phyloP scores from a whole-genome alignment of 2,329 filamentous ascomycete species.

The Diaporthe sp. region DNA sequence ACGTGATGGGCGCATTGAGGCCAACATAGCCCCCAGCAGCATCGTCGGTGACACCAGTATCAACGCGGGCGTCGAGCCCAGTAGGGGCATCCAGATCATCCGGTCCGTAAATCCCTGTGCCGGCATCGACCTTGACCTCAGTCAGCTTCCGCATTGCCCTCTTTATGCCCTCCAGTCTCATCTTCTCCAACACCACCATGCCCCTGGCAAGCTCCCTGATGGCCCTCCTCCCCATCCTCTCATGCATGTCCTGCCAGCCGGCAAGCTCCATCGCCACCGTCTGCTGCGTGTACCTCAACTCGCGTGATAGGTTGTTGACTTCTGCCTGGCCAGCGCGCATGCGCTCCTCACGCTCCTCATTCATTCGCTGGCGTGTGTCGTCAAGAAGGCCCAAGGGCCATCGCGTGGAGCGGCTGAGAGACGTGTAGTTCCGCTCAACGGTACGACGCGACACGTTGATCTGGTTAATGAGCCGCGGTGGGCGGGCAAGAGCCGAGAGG shows the following conservation, averaged over 20 bases:
- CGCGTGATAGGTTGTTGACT: conserved; percentile 78
- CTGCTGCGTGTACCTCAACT: conserved; percentile 92
- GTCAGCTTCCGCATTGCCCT: conserved; percentile 77
- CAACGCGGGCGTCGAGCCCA: not conserved
- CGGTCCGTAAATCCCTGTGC: not conserved
- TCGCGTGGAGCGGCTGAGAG: conserved; percentile 77
- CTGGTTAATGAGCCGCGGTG: conserved; percentile 79
- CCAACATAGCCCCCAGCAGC: not conserved
- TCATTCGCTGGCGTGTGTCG: conserved; percentile 83
- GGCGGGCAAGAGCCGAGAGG: conserved; percentile 80
- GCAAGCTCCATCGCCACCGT: conserved; percentile 92
- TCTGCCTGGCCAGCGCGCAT: conserved; percentile 77
- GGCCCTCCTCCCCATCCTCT: conserved; percentile 78
- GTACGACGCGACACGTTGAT: conserved; percentile 80
- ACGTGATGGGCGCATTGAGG: conserved; percentile 20
- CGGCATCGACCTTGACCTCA: conserved; percentile 36
- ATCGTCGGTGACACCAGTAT: not conserved
- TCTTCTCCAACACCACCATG: conserved; percentile 83
- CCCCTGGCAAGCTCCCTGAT: conserved; percentile 80
- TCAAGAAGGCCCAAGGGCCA: conserved; percentile 88
- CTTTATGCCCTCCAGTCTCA: conserved; percentile 82
- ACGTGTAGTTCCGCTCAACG: conserved; percentile 81
- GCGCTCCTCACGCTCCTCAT: conserved; percentile 86
- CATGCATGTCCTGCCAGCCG: conserved; percentile 92
- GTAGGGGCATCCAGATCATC: not conserved